A percentile compares a stretch with the other conserved stretches of the same genome.
phyloP scores from a whole-genome alignment of 2,329 filamentous ascomycete species.

The Calonectria pauciramosa region DNA sequence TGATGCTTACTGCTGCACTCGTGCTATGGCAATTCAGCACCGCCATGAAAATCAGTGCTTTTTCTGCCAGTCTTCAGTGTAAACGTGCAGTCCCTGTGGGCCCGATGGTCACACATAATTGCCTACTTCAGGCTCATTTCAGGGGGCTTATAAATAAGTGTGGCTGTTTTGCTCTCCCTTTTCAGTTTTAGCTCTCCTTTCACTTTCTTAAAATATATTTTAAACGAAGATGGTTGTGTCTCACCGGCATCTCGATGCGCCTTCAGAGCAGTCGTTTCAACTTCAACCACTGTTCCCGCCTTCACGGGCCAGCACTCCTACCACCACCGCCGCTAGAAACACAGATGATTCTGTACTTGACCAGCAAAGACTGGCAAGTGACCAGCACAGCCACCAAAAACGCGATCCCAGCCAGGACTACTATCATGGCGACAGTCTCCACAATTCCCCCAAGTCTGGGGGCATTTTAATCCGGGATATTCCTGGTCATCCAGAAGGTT shows the following conservation, averaged over 20 bases:
- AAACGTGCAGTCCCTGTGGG: no score
- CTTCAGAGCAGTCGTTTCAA: not conserved
- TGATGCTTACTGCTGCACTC: no score
- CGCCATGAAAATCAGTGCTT: no score
- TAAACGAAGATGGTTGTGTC: not conserved
- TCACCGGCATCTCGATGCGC: not conserved
- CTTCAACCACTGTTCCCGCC: not conserved
- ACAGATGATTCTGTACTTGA: not conserved
- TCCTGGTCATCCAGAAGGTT: not conserved
- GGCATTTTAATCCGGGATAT: not conserved
- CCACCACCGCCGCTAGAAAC: not conserved
- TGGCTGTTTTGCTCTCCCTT: not conserved
- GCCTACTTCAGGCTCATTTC: not conserved
- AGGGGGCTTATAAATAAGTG: not conserved
- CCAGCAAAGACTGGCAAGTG: not conserved
- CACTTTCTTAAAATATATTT: not conserved
- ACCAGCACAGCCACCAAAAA: not conserved
- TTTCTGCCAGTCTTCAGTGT: no score
- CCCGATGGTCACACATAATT: no score
- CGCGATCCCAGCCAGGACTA: not conserved
- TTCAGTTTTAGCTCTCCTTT: not conserved
- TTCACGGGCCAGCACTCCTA: not conserved
- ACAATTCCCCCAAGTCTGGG: not conserved
- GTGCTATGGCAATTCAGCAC: no score
- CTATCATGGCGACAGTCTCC: not conserved